Evolutionary conservation across 1,284 basidiomycete species (phyloP), one percentile per base, ranked within the genome.

Genomic region (Athelia psychrophila): DNA sequence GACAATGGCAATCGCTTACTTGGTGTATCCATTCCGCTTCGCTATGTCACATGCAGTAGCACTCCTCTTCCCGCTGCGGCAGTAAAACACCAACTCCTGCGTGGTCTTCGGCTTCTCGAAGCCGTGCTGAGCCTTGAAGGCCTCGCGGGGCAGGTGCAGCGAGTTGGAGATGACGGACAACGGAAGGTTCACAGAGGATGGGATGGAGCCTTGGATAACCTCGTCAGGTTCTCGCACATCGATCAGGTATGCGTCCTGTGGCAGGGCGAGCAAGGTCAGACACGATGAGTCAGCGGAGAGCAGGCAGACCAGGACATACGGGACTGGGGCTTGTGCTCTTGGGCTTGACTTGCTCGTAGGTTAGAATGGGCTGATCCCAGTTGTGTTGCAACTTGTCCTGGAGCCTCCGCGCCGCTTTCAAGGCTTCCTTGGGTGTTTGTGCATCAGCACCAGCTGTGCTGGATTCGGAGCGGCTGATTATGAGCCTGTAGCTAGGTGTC

Each of bases 161-260:
- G 93, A 85, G 44, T 79, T 80, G 38, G 84, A 73, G 50, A 99
- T 80, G 19, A 80, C 78, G 3, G 91, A 91, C 20, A 99, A 82
- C 5, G 97, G 96, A 13, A 99, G 74, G 67, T 96, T 95, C 62
- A 99, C 94, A 4, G 95, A 83, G 12, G 93, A 95, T 3, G 97
- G 97, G 62, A 99, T 98, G 64, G 91, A 91, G 24, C 97, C 96
- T 67, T 96, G 91, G 2, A 89, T 81, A 32, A 95, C 92, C 70
- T 99, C 97, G 58, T 93, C 85, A 3, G 89, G 90, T 69, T 99
- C 97, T 27, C 97, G 87, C 6, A 99, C 95, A 68, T 99, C 93
- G 54, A 96, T 84, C 50, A 95, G 62, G 64, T 89, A 91, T n/a
- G 86, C 76, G 56, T 91, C 76, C 92, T 95, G 58, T 20, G 46